phyloP scores from a whole-genome alignment of 306 rosid species.

The Neltuma alba region DNA sequence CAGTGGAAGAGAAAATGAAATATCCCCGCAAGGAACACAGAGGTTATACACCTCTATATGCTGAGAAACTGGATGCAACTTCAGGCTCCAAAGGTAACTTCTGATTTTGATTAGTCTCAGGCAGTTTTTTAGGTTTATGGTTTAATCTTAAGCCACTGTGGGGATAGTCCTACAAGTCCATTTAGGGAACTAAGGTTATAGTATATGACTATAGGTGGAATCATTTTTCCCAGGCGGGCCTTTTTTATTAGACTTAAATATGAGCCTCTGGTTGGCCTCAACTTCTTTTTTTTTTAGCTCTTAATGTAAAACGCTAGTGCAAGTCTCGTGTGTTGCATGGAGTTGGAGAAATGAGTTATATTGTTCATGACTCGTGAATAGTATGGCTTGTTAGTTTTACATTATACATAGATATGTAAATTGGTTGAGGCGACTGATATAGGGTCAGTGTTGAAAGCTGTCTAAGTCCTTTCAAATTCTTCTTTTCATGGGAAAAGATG shows the following conservation, averaged over 20 bases:
- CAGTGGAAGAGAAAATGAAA: conserved; percentile 57
- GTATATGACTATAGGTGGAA: background rate
- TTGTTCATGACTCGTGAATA: background rate
- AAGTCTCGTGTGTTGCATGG: too few species aligned
- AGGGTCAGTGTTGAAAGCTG: conserved; percentile 1
- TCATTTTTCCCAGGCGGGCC: background rate
- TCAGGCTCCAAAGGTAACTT: conserved; percentile 58
- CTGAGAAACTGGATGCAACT: conserved; percentile 63
- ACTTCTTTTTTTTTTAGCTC: background rate
- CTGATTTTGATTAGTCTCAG: background rate
- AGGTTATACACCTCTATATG: conserved; percentile 77
- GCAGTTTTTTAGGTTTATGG: too few species aligned
- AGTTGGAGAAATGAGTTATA: background rate
- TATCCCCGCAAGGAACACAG: conserved; percentile 60
- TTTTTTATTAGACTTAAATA: too few species aligned
- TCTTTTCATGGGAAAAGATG: conserved; percentile 14
- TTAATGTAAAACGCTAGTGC: background rate
- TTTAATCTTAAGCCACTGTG: background rate
- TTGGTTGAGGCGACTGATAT: background rate
- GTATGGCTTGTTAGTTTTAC: background rate
- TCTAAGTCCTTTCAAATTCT: background rate
- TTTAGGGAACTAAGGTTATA: background rate
- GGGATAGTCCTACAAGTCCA: background rate
- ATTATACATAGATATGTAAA: background rate
- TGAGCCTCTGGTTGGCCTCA: background rate